These are phyloP conservation scores for Beta corolliflora DNA, from an alignment of 179 eudicot genomes.

Conservation along the genomic window DNA sequence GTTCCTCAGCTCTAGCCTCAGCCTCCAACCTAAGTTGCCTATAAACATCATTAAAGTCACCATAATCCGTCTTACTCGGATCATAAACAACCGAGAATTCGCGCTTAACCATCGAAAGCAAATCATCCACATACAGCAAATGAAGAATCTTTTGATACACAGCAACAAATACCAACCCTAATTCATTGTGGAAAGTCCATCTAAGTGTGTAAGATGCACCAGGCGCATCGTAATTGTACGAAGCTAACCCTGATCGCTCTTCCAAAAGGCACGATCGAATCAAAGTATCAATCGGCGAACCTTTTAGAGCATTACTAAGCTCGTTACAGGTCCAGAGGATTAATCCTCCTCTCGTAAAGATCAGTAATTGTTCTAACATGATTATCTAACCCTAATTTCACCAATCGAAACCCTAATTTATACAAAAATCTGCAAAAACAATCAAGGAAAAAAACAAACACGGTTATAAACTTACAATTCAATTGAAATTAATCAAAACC, in stretches of 20 bases:
- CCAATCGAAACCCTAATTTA: conserved; percentile 17
- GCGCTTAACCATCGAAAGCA: conserved; percentile 83
- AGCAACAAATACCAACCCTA: conserved; percentile 94
- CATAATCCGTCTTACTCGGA: conserved; percentile 63
- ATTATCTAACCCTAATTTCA: conserved; percentile 17
- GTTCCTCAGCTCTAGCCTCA: conserved; percentile 88
- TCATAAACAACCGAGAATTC: conserved; percentile 83
- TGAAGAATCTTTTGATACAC: conserved; percentile 85
- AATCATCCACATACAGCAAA: conserved; percentile 88
- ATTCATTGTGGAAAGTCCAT: conserved; percentile 95
- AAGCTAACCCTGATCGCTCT: conserved; percentile 87
- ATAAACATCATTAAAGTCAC: conserved; percentile 72
- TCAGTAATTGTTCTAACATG: conserved; percentile 92
- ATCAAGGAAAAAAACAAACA: background rate
- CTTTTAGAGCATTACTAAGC: conserved; percentile 82
- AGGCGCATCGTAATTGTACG: conserved; percentile 76
- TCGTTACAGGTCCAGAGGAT: conserved; percentile 97
- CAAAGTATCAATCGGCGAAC: conserved; percentile 88
- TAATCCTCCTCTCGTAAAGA: conserved; percentile 93
- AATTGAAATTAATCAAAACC: background rate
- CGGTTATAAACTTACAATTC: background rate
- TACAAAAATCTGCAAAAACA: conserved; percentile 22
- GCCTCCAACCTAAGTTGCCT: conserved; percentile 90
- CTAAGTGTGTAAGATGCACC: conserved; percentile 85
- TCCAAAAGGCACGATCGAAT: conserved; percentile 92